phyloP scores from a whole-genome alignment of 2,329 filamentous ascomycete species.

The Penicillium sp. region DNA sequence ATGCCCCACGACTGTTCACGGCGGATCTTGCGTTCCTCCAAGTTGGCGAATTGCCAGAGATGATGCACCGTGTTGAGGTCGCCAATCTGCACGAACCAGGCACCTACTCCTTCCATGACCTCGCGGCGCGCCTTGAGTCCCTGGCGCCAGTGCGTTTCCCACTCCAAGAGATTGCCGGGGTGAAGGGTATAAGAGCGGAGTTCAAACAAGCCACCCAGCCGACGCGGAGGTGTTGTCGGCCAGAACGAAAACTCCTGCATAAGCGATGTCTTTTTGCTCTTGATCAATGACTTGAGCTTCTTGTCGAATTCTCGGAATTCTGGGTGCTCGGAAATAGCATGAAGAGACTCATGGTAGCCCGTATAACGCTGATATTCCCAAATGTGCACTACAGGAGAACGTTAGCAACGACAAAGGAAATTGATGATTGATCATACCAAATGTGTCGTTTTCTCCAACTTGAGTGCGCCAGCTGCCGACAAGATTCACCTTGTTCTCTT shows the following conservation, averaged over 20 bases:
- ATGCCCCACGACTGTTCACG: constrained; percentile 94
- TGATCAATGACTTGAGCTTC: constrained; percentile 81
- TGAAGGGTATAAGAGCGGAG: constrained; percentile 94
- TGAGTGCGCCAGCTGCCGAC: constrained; percentile 98
- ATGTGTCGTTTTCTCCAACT: constrained; percentile 94
- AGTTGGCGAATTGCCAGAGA: constrained; percentile 95
- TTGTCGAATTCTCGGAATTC: constrained; percentile 79
- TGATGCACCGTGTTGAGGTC: constrained; percentile 97
- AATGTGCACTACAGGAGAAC: constrained; percentile 73
- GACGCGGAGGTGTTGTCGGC: constrained; percentile 87
- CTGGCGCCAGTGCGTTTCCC: constrained; percentile 97
- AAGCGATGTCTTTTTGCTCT: constrained; percentile 77
- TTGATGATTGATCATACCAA: constrained; percentile 59
- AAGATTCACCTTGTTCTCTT: constrained; percentile 90
- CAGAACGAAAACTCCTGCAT: constrained; percentile 99
- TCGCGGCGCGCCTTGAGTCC: constrained; percentile 86
- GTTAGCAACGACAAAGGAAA: not conserved
- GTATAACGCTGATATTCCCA: constrained; percentile 99
- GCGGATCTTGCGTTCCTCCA: constrained; percentile 86
- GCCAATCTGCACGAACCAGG: constrained; percentile 98
- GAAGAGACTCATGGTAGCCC: constrained; percentile 87
- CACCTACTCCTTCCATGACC: constrained; percentile 97
- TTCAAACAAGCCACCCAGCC: constrained; percentile 90
- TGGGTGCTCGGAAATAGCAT: constrained; percentile 77
- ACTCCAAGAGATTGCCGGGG: constrained; percentile 92